These are phyloP conservation scores for Platanthera guangdongensis DNA, from an alignment of 106 monocot genomes.

Conservation along the genomic window DNA sequence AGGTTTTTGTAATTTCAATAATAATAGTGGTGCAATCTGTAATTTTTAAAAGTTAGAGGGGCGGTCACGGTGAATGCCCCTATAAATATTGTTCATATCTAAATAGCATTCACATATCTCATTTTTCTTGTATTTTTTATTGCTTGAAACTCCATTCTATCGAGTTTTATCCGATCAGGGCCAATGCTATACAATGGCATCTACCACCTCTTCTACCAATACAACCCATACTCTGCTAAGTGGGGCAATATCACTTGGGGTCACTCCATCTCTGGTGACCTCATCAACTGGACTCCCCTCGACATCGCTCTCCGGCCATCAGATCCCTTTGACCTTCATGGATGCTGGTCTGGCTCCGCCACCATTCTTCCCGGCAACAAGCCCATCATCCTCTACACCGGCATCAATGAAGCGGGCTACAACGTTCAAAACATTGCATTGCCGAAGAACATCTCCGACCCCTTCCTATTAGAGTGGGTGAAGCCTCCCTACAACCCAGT, in stretches of 20 bases:
- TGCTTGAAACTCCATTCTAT: background rate
- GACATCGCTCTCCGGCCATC: slow-evolving; percentile 23
- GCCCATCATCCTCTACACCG: slow-evolving; percentile 53
- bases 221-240: slow-evolving; percentile 9
- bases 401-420: slow-evolving; percentile 9
- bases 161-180: slow-evolving; percentile 3
- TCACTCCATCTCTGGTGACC: slow-evolving; percentile 42
- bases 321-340: slow-evolving; percentile 36
- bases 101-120: background rate
- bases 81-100: background rate
- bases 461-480: slow-evolving; percentile 32
- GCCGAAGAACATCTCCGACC: slow-evolving; percentile 44
- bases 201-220: slow-evolving; percentile 46
- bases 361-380: slow-evolving; percentile 34
- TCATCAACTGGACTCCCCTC: slow-evolving; percentile 36
- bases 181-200: slow-evolving; percentile 54
- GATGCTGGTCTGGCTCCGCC: slow-evolving; percentile 55
- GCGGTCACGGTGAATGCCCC: too few species aligned
- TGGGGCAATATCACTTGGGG: slow-evolving; percentile 26
- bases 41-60: background rate
- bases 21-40: background rate
- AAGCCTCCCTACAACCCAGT: slow-evolving; percentile 36
- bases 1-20: background rate
- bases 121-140: background rate
- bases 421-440: slow-evolving; percentile 40